phyloP scores from a whole-genome alignment of 2,329 filamentous ascomycete genomes.

The Paecilomyces sp. region DNA sequence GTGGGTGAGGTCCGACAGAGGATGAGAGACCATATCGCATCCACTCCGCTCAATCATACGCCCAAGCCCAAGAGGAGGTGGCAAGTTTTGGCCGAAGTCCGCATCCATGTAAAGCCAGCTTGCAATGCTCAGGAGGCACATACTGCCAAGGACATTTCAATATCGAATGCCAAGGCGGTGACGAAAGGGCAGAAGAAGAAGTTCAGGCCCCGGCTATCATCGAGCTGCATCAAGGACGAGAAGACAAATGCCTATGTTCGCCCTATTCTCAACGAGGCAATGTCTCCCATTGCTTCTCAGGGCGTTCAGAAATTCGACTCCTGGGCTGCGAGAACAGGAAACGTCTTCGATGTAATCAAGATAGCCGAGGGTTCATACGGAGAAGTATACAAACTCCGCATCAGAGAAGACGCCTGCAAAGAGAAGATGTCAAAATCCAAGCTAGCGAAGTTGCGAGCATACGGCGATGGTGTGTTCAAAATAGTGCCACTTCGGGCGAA shows the following conservation, averaged over 20 bases:
- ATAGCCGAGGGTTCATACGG: slow-evolving; percentile 61
- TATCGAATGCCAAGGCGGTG: neutral
- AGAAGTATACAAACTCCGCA: slow-evolving; percentile 54
- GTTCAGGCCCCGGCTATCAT: slow-evolving; percentile 17
- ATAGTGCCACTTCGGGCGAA: slow-evolving; percentile 40
- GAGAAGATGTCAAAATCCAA: slow-evolving; percentile 29
- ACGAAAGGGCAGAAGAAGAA: slow-evolving; percentile 6
- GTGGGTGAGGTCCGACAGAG: neutral
- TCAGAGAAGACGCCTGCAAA: slow-evolving; percentile 29
- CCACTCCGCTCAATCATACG: neutral
- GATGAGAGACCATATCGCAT: neutral
- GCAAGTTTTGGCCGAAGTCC: neutral
- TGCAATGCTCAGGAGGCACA: neutral
- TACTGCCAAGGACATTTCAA: neutral
- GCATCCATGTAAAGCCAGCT: neutral
- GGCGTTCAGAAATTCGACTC: slow-evolving; percentile 31
- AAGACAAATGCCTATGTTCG: slow-evolving; percentile 28
- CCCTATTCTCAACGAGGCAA: slow-evolving; percentile 29
- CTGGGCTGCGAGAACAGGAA: slow-evolving; percentile 32
- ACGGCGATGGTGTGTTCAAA: slow-evolving; percentile 41
- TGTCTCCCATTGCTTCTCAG: slow-evolving; percentile 26
- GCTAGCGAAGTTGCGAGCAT: slow-evolving; percentile 29
- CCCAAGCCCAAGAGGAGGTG: neutral
- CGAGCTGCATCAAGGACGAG: slow-evolving; percentile 25
- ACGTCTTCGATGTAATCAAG: slow-evolving; percentile 45